A percentile compares a stretch with the other conserved stretches of the same genome.
Conservation (phyloP, 306 rosid genomes). For the Begonia loranthoides region DNA sequence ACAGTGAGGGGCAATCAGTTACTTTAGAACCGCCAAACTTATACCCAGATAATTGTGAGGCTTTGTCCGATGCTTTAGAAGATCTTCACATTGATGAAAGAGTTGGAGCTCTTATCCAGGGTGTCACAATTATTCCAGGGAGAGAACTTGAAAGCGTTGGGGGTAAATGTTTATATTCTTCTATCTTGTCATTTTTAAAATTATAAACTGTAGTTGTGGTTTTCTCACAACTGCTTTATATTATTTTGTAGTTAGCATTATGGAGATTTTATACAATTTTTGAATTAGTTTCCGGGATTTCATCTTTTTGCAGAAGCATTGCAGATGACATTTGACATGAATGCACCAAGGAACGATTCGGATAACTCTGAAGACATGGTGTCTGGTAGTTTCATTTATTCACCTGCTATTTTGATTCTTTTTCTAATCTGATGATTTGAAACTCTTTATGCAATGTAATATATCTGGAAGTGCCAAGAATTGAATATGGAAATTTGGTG, state of each 20-base stretch:
- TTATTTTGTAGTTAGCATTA: background rate
- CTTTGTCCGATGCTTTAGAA: slow-evolving; percentile 33
- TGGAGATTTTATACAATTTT: slow-evolving; percentile 1
- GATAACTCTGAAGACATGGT: slow-evolving; percentile 50
- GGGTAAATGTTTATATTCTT: slow-evolving; percentile 29
- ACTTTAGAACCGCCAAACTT: slow-evolving; percentile 13
- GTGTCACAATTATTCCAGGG: slow-evolving; percentile 72
- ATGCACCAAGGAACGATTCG: slow-evolving; percentile 30
- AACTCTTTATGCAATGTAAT: background rate
- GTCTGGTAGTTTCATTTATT: slow-evolving; percentile 1
- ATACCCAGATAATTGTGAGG: slow-evolving; percentile 18
- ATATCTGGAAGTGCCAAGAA: no score
- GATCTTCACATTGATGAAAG: slow-evolving; percentile 76
- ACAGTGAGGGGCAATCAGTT: slow-evolving; percentile 19
- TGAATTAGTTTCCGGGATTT: slow-evolving; percentile 14
- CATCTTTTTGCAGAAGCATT: slow-evolving; percentile 56
- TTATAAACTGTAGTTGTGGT: background rate
- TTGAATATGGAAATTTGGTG: no score
- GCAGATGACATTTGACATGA: slow-evolving; percentile 52
- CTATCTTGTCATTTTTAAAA: slow-evolving; percentile 5
- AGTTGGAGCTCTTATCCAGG: slow-evolving; percentile 55
- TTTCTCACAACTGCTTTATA: background rate
- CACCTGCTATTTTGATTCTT: background rate
- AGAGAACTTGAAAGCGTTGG: slow-evolving; percentile 69
- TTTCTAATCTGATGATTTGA: background rate